Conservation (phyloP, 805 yeast species). For the Nakazawaea holstii region DNA sequence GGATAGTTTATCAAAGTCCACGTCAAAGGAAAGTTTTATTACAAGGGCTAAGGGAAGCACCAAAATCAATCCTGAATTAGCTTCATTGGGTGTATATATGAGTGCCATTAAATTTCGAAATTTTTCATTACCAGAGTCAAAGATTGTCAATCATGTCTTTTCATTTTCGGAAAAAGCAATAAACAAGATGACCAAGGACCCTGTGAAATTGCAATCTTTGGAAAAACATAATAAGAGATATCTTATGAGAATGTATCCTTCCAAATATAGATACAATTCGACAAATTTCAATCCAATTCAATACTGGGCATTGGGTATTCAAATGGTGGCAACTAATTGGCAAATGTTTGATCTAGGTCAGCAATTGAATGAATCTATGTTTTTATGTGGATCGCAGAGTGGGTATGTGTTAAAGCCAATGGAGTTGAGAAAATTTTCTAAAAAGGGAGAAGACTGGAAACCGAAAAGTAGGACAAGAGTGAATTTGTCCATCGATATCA, state of each 20-base stretch:
- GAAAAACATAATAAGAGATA: constrained; percentile 72
- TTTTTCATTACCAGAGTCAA: constrained; percentile 82
- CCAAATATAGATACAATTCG: constrained; percentile 69
- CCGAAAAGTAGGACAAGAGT: constrained; percentile 17
- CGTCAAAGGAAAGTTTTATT: not conserved
- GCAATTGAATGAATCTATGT: constrained; percentile 81
- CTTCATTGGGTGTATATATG: constrained; percentile 63
- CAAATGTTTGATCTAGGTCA: constrained; percentile 88
- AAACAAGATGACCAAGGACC: constrained; percentile 58
- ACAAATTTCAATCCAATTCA: constrained; percentile 74
- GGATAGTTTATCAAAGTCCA: constrained; percentile 15
- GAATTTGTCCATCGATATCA: constrained; percentile 36
- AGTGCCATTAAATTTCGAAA: constrained; percentile 76
- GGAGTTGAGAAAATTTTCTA: constrained; percentile 16
- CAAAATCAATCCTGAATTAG: constrained; percentile 38
- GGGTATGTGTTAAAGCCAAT: constrained; percentile 83
- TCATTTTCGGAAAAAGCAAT: constrained; percentile 77
- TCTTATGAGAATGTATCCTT: constrained; percentile 84
- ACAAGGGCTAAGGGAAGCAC: constrained; percentile 2
- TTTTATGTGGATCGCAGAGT: constrained; percentile 47
- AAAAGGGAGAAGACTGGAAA: constrained; percentile 15
- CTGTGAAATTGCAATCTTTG: constrained; percentile 46
- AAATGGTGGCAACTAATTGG: constrained; percentile 97
- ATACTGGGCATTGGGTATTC: constrained; percentile 84
- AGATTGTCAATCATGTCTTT: constrained; percentile 74